Evolutionary conservation across 78 protist species (phyloP).

Genomic region (Capsaspora owczarzaki): DNA sequence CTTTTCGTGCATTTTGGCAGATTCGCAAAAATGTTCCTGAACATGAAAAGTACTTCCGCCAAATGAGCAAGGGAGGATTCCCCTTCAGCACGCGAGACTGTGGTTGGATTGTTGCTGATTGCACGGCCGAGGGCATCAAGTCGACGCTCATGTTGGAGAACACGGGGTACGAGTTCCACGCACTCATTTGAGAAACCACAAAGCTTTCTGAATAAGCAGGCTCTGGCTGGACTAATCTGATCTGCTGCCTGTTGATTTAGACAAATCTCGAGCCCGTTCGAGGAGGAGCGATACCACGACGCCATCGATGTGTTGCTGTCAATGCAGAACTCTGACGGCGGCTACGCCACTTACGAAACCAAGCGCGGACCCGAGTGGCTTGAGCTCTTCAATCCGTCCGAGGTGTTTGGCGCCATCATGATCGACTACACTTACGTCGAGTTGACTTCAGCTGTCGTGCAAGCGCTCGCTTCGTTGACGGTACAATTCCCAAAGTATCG

Average conservation of each 20-base stretch:
- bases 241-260: no score
- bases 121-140: slow-evolving; percentile 84
- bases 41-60: slow-evolving; percentile 47
- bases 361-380: slow-evolving; percentile 50
- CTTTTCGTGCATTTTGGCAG: no score
- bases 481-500: slow-evolving; percentile 63
- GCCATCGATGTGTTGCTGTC: slow-evolving; percentile 71
- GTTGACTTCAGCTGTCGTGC: slow-evolving; percentile 67
- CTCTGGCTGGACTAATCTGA: no score
- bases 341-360: slow-evolving; percentile 79
- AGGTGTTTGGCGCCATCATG: slow-evolving; percentile 83
- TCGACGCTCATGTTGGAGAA: slow-evolving; percentile 44
- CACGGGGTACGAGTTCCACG: no score
- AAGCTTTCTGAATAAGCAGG: no score
- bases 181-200: no score
- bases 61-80: slow-evolving; percentile 80
- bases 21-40: slow-evolving; percentile 20
- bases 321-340: slow-evolving; percentile 75
- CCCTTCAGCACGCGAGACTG: slow-evolving; percentile 85
- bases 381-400: slow-evolving; percentile 83
- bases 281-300: slow-evolving; percentile 55
- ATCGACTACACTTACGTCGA: slow-evolving; percentile 83
- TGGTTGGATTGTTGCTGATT: slow-evolving; percentile 89
- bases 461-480: slow-evolving; percentile 53
- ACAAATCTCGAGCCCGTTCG: no score